These are phyloP conservation scores for Peronospora belbahrii DNA, from an alignment of 352 stramenopile species.

Conservation along the genomic window DNA sequence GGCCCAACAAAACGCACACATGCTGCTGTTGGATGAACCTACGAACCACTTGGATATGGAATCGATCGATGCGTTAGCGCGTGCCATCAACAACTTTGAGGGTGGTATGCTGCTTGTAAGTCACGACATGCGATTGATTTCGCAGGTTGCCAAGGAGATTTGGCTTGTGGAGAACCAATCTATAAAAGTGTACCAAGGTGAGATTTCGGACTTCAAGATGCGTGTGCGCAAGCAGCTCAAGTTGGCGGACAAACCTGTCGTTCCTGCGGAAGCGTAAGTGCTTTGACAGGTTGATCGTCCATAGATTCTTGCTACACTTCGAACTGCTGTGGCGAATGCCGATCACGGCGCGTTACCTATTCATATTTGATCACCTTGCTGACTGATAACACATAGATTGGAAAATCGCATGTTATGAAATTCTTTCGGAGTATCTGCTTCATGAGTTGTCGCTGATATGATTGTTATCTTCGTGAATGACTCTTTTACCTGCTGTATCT, in stretches of 20 bases:
- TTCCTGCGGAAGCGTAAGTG: slow-evolving; percentile 22
- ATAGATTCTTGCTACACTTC: slow-evolving; percentile 26
- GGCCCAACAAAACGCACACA: slow-evolving; percentile 94
- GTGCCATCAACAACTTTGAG: slow-evolving; percentile 96
- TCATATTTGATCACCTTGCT: slow-evolving; percentile 25
- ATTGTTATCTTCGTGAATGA: slow-evolving; percentile 20
- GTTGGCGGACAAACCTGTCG: slow-evolving; percentile 42
- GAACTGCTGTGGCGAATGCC: slow-evolving; percentile 13
- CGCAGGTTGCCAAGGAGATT: slow-evolving; percentile 98
- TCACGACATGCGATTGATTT: slow-evolving; percentile 99
- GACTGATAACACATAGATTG: slow-evolving; percentile 20
- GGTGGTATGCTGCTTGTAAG: slow-evolving; percentile 96
- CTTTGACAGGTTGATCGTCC: slow-evolving; percentile 7
- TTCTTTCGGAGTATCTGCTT: background rate
- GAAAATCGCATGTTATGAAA: slow-evolving; percentile 19
- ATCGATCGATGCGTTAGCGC: slow-evolving; percentile 95
- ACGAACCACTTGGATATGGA: slow-evolving; percentile 92
- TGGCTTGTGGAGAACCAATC: slow-evolving; percentile 97
- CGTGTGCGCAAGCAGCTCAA: slow-evolving; percentile 82
- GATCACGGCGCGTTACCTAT: slow-evolving; percentile 8
- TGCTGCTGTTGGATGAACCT: slow-evolving; percentile 88
- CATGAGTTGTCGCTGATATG: slow-evolving; percentile 15
- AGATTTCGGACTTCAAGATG: slow-evolving; percentile 99
- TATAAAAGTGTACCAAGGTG: slow-evolving; percentile 93
- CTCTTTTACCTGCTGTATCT: too few relatives aligned